These are phyloP conservation scores for Ambrosia artemisiifolia DNA, from an alignment of 129 eudicot species.

Conservation along the genomic window DNA sequence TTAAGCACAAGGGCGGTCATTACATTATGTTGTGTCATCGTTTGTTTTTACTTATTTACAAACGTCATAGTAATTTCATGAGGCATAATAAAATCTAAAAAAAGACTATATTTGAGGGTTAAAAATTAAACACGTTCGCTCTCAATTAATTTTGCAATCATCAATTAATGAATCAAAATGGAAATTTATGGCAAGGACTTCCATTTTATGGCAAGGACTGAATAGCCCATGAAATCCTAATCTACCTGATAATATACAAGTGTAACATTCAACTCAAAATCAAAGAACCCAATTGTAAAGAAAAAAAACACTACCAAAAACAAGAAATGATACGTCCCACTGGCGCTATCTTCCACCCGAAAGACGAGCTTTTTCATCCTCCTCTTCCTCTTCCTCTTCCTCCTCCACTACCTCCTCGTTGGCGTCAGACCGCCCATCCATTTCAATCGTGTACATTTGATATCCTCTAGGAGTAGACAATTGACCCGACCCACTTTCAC, in stretches of 20 bases:
- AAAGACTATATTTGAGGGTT: background rate
- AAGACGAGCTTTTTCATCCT: conserved; percentile 26
- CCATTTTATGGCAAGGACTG: background rate
- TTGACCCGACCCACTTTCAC: conserved; percentile 62
- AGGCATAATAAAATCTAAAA: too few species aligned
- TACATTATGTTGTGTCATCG: too few species aligned
- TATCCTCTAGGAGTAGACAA: conserved; percentile 57
- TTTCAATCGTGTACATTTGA: conserved; percentile 35
- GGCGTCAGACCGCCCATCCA: conserved; percentile 8
- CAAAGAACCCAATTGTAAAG: background rate
- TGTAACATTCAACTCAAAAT: conserved; percentile 14
- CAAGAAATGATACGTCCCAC: background rate
- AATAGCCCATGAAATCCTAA: background rate
- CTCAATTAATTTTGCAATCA: background rate
- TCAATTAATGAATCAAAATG: background rate
- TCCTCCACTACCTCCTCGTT: conserved; percentile 21
- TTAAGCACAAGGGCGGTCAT: too few species aligned
- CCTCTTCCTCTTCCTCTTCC: conserved; percentile 3
- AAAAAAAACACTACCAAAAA: background rate
- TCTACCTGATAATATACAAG: conserved; percentile 20
- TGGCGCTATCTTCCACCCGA: conserved; percentile 20
- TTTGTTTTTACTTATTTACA: too few species aligned
- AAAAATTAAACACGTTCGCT: background rate
- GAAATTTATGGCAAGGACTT: background rate
- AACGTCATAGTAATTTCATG: too few species aligned